These are phyloP conservation scores for Hypomontagnella submonticulosa DNA, from an alignment of 495 filamentous ascomycete genomes.

Conservation along the genomic window DNA sequence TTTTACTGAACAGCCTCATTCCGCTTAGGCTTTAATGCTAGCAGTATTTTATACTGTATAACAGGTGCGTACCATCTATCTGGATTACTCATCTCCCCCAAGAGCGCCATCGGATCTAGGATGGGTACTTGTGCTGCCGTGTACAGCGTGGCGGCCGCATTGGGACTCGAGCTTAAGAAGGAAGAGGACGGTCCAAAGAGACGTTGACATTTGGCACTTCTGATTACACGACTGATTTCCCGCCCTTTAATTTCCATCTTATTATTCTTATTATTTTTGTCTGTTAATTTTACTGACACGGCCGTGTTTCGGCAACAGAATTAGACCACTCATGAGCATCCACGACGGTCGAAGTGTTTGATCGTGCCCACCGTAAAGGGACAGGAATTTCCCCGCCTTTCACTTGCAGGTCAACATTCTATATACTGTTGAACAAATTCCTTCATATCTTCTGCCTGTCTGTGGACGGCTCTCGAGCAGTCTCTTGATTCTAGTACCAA, in stretches of 20 bases:
- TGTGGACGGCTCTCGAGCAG: background rate
- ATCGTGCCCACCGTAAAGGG: conserved; percentile 28
- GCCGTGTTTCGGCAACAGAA: conserved; percentile 34
- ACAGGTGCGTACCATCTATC: conserved; percentile 21
- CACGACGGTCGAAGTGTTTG: conserved; percentile 37
- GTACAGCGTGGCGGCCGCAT: conserved; percentile 40
- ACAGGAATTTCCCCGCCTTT: conserved; percentile 35
- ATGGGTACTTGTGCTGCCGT: conserved; percentile 34
- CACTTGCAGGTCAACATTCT: conserved; percentile 5
- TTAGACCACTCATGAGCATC: conserved; percentile 34
- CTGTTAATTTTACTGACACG: conserved; percentile 19
- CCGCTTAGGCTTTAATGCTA: background rate
- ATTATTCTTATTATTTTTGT: conserved; percentile 5
- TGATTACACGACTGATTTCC: conserved; percentile 38
- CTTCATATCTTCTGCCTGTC: background rate
- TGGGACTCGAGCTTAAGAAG: conserved; percentile 22
- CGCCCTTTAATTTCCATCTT: conserved; percentile 16
- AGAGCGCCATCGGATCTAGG: conserved; percentile 6
- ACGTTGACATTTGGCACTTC: conserved; percentile 35
- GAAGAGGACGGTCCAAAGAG: conserved; percentile 32
- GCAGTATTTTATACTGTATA: background rate
- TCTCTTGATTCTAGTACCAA: background rate
- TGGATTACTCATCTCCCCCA: background rate
- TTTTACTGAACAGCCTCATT: conserved; percentile 3
- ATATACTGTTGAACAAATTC: background rate